These are phyloP conservation scores for Sporothrix schenckii DNA, from an alignment of 2,329 filamentous ascomycete species.

Conservation along the genomic window DNA sequence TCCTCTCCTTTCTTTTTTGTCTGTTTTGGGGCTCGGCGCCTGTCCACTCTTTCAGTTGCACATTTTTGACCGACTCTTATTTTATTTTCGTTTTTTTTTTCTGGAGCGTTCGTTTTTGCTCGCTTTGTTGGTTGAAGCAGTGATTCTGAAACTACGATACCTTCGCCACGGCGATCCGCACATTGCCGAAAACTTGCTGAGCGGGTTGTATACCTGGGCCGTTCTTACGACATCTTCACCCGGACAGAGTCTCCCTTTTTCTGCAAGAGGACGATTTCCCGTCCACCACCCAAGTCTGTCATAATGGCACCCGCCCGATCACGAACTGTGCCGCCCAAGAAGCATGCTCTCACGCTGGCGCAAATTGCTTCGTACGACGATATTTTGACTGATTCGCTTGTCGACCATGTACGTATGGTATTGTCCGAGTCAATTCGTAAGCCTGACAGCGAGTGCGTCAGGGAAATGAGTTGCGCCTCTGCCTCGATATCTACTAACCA, in stretches of 20 bases:
- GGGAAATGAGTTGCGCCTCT: background rate
- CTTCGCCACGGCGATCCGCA: background rate
- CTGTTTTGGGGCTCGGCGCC: background rate
- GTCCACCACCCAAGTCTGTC: background rate
- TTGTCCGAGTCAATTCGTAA: too few species aligned
- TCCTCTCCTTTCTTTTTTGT: background rate
- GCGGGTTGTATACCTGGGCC: background rate
- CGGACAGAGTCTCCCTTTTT: background rate
- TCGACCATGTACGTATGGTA: constrained; percentile 82
- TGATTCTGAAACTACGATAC: constrained; percentile 21
- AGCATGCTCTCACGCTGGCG: constrained; percentile 76
- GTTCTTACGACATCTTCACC: background rate
- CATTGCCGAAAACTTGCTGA: background rate
- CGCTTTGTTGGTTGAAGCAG: background rate
- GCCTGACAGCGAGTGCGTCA: too few species aligned
- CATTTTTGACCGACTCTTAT: background rate
- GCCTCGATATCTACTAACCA: background rate
- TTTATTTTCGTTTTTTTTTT: background rate
- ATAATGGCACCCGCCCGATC: constrained; percentile 33
- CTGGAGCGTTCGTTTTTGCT: background rate
- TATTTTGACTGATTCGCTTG: constrained; percentile 88
- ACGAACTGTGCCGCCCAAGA: constrained; percentile 50
- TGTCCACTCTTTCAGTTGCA: constrained; percentile 30
- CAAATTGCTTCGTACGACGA: constrained; percentile 95
- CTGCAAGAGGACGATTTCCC: background rate